Percentiles rank a stretch among this genome's conserved stretches.
These are phyloP conservation scores for Mrakia blollopis DNA, from an alignment of 768 basidiomycete species.

Conservation along the genomic window DNA sequence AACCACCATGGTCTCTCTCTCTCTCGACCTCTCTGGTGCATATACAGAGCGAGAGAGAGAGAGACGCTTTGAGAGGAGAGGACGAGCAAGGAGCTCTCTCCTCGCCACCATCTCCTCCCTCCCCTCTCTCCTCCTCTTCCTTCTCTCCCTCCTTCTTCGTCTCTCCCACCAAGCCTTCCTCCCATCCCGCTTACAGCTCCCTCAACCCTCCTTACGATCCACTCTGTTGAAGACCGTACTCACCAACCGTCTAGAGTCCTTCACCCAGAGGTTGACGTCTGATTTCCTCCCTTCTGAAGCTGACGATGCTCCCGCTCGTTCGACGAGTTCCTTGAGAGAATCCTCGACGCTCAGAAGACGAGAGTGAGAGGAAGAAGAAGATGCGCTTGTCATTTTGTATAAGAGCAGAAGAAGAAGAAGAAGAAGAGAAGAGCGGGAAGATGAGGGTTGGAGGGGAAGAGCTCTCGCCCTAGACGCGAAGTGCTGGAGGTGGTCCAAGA, in stretches of 20 bases:
- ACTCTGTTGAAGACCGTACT: neutral
- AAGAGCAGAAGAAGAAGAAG: too few species aligned
- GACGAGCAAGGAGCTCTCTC: too few species aligned
- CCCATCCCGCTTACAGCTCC: too few species aligned
- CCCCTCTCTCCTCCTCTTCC: neutral
- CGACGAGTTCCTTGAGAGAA: neutral
- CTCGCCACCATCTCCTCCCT: neutral
- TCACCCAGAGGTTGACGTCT: neutral
- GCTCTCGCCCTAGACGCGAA: too few species aligned
- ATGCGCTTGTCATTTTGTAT: neutral
- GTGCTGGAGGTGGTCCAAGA: too few species aligned
- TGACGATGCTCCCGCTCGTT: neutral
- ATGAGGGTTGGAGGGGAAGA: too few species aligned
- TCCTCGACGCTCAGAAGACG: neutral
- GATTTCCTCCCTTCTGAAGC: neutral
- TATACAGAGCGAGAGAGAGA: neutral
- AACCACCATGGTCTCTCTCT: neutral
- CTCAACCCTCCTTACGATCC: too few species aligned
- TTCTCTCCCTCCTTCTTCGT: too few species aligned
- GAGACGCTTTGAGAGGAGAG: too few species aligned
- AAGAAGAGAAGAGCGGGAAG: too few species aligned
- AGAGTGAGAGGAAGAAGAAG: neutral
- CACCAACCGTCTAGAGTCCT: neutral
- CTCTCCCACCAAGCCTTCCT: neutral
- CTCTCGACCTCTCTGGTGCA: too few species aligned